Conservation (phyloP, 177 flowering plant species). For the Vitis hybrid region DNA sequence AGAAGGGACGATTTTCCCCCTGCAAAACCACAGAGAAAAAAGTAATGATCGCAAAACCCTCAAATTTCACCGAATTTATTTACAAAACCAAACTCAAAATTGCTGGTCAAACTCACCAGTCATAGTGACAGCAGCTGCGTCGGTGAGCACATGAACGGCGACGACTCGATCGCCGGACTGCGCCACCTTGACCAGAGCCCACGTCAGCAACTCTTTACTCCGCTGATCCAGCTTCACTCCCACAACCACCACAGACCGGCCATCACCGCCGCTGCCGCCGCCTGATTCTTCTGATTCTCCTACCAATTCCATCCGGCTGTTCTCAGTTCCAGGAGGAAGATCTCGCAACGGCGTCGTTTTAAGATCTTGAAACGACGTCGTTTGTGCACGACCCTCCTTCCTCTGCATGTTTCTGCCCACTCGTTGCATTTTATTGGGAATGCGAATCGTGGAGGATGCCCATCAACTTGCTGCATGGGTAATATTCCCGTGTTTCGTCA, state of each 20-base stretch:
- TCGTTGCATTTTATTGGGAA: too few species aligned
- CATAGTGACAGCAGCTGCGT: constrained; percentile 25
- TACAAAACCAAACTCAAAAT: neutral
- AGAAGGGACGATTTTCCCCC: constrained; percentile 32
- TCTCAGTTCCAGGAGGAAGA: neutral
- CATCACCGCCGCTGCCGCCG: constrained; percentile 8
- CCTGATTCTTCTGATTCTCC: constrained; percentile 11
- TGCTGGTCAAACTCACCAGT: neutral
- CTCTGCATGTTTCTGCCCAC: constrained; percentile 10
- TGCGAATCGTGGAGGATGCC: too few species aligned
- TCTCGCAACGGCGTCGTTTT: neutral
- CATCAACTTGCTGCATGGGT: too few species aligned
- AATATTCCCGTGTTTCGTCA: too few species aligned
- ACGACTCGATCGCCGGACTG: constrained; percentile 57
- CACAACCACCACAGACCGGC: constrained; percentile 38
- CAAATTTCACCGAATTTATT: neutral
- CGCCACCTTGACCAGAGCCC: constrained; percentile 64
- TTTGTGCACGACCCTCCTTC: neutral
- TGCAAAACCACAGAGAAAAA: constrained; percentile 1
- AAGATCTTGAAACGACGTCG: too few species aligned
- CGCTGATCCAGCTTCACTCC: constrained; percentile 54
- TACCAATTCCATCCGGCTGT: constrained; percentile 6
- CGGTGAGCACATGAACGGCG: constrained; percentile 53
- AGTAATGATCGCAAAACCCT: neutral
- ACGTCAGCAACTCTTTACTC: constrained; percentile 61